Evolutionary conservation across 2,329 filamentous ascomycete genomes (phyloP).

Genomic region (Lachnellula occidentalis): DNA sequence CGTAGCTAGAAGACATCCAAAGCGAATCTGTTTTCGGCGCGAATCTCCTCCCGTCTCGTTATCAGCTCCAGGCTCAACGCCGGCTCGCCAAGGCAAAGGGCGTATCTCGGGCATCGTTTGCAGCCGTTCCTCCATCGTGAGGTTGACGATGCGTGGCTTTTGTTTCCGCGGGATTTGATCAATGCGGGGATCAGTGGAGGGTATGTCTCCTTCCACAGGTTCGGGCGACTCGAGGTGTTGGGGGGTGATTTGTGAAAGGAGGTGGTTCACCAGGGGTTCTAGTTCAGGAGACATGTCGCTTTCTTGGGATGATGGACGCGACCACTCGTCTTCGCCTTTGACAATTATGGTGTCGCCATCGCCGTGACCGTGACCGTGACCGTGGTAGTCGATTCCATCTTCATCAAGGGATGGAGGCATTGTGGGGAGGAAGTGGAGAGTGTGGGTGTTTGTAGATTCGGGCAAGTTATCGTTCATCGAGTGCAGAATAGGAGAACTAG

Average conservation of each 20-base stretch:
- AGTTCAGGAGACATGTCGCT: slow-evolving; percentile 16
- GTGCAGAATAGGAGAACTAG: slow-evolving; percentile 9
- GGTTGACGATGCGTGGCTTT: slow-evolving; percentile 7
- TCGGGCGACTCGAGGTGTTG: slow-evolving; percentile 26
- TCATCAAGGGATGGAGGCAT: slow-evolving; percentile 21
- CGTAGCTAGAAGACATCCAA: slow-evolving; percentile 29
- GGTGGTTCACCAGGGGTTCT: slow-evolving; percentile 12
- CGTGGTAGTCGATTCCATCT: slow-evolving; percentile 13
- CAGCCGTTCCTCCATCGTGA: slow-evolving; percentile 29
- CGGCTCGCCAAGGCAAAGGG: slow-evolving; percentile 27
- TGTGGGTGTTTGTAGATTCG: background rate
- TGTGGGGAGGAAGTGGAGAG: slow-evolving; percentile 5
- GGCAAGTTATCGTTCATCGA: background rate
- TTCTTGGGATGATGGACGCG: slow-evolving; percentile 17
- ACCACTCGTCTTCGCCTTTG: slow-evolving; percentile 22
- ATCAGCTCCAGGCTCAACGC: slow-evolving; percentile 28
- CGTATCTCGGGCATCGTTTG: slow-evolving; percentile 28
- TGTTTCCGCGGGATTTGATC: slow-evolving; percentile 7
- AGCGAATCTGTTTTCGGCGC: slow-evolving; percentile 30
- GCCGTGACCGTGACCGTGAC: too few species aligned
- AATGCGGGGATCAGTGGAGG: slow-evolving; percentile 1
- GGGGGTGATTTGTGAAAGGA: slow-evolving; percentile 22
- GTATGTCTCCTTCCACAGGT: slow-evolving; percentile 16
- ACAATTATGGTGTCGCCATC: slow-evolving; percentile 21
- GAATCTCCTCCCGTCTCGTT: slow-evolving; percentile 30